These are phyloP conservation scores for Eremochloa ophiuroides DNA, from an alignment of 176 grass and related monocot genomes.

Conservation along the genomic window DNA sequence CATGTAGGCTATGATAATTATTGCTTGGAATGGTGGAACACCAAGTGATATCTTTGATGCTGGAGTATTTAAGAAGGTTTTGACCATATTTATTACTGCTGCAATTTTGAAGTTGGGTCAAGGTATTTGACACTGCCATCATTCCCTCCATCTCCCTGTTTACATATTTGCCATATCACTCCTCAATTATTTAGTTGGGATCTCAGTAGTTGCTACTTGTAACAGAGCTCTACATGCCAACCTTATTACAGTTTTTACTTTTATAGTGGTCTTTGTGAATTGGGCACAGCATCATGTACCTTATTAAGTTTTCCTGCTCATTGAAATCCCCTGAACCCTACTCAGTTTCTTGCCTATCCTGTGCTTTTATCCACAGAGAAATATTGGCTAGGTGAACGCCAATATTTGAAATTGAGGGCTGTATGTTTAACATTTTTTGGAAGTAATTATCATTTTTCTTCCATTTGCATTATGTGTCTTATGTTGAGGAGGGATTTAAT, in stretches of 20 bases:
- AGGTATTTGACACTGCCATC: conserved; percentile 41
- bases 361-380: conserved; percentile 11
- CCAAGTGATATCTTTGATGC: conserved; percentile 82
- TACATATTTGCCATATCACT: background rate
- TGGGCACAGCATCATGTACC: background rate
- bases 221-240: background rate
- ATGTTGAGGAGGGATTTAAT: background rate
- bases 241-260: background rate
- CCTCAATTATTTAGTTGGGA: background rate
- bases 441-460: background rate
- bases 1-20: conserved; percentile 82
- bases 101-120: conserved; percentile 84
- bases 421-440: background rate
- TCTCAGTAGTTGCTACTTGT: conserved; percentile 12
- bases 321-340: background rate
- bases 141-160: background rate
- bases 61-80: conserved; percentile 87
- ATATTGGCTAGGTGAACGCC: background rate
- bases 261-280: background rate
- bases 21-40: conserved; percentile 97
- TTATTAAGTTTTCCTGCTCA: background rate
- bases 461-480: background rate
- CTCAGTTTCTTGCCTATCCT: background rate
- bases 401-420: background rate
- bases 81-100: conserved; percentile 97